These are phyloP conservation scores for Castanea crenata DNA, from an alignment of 306 rosid genomes.

Conservation along the genomic window DNA sequence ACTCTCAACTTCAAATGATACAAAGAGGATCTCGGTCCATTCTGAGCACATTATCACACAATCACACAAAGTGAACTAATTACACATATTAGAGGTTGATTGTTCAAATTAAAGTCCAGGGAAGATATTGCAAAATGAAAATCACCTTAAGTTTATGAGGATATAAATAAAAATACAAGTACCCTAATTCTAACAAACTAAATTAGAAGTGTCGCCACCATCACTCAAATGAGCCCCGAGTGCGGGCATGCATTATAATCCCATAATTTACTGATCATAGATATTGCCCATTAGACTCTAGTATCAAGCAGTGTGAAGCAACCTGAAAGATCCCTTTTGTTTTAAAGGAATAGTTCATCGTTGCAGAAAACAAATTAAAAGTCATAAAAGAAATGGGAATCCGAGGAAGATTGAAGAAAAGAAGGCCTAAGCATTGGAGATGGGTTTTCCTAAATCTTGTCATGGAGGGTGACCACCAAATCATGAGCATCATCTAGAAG, in stretches of 20 bases:
- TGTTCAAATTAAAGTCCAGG: too few relatives aligned
- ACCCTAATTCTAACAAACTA: neutral
- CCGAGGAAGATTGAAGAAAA: neutral
- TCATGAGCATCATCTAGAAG: constrained; percentile 93
- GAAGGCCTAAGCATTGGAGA: constrained; percentile 23
- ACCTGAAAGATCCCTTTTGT: constrained; percentile 8
- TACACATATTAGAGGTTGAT: too few relatives aligned
- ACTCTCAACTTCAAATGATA: too few relatives aligned
- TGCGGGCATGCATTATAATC: constrained; percentile 19
- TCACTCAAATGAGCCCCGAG: constrained; percentile 9
- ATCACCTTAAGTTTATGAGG: too few relatives aligned
- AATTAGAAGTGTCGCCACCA: constrained; percentile 7
- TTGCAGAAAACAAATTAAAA: constrained; percentile 20
- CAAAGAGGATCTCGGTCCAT: too few relatives aligned
- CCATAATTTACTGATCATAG: constrained; percentile 1
- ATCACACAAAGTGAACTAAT: too few relatives aligned
- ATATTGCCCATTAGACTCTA: constrained; percentile 13
- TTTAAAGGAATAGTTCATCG: constrained; percentile 2
- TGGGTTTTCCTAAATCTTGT: constrained; percentile 67
- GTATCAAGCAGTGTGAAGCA: constrained; percentile 20
- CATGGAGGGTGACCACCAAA: constrained; percentile 90
- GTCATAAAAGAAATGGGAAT: neutral
- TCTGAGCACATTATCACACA: too few relatives aligned
- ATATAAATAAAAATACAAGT: too few relatives aligned
- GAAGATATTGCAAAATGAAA: too few relatives aligned